Conservation (phyloP, 2,329 filamentous ascomycete genomes). For the Colletotrichum sansevieriae region DNA sequence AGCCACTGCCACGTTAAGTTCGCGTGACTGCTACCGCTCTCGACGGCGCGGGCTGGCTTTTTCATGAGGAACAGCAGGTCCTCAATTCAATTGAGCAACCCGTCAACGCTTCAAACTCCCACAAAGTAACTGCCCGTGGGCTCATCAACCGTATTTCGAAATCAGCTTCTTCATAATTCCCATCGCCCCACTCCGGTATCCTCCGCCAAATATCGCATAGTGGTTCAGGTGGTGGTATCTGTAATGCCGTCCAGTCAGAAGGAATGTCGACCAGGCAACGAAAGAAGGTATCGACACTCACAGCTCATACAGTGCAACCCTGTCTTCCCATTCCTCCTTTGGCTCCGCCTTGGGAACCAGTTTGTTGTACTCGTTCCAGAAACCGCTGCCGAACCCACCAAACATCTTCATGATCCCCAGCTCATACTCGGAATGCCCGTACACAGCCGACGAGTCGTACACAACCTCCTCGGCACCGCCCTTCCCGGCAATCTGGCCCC, state of each 20-base stretch:
- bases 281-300: slow-evolving; percentile 58
- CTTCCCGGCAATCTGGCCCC: slow-evolving; percentile 69
- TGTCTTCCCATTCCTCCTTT: slow-evolving; percentile 85
- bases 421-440: slow-evolving; percentile 91
- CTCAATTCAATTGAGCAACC: slow-evolving; percentile 2
- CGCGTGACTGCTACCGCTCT: background rate
- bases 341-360: slow-evolving; percentile 86
- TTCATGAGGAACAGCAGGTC: slow-evolving; percentile 21
- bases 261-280: slow-evolving; percentile 15
- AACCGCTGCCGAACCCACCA: slow-evolving; percentile 81
- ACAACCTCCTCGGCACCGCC: slow-evolving; percentile 78
- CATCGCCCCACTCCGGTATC: slow-evolving; percentile 82
- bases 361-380: slow-evolving; percentile 82
- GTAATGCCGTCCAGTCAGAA: slow-evolving; percentile 42
- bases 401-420: slow-evolving; percentile 98
- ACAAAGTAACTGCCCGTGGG: background rate
- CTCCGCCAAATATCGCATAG: slow-evolving; percentile 84
- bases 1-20: background rate
- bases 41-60: slow-evolving; percentile 34
- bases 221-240: slow-evolving; percentile 95
- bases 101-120: too few relatives aligned
- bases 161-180: slow-evolving; percentile 82
- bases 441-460: slow-evolving; percentile 85
- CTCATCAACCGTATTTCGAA: slow-evolving; percentile 72
- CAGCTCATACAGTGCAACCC: slow-evolving; percentile 85